phyloP scores from a whole-genome alignment of 23 red algal species.

The Gracilaria domingensis region DNA sequence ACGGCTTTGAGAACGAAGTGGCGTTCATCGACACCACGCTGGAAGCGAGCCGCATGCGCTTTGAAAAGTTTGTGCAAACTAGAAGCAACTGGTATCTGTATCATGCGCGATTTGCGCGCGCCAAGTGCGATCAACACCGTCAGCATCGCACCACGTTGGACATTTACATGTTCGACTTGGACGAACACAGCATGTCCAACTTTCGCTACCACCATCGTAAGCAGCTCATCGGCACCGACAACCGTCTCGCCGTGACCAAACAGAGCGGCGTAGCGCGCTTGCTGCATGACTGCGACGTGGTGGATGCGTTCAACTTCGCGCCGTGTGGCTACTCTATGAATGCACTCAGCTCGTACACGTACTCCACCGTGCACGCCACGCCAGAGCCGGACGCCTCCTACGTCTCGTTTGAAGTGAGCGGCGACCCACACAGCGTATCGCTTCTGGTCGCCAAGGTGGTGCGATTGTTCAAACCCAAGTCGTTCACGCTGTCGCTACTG shows the following conservation, averaged over 20 bases:
- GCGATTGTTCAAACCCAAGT: conserved; percentile 75
- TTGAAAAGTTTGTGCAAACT: conserved; percentile 28
- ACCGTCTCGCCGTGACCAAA: conserved; percentile 12
- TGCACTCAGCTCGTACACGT: conserved; percentile 59
- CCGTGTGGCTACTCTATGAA: conserved; percentile 99
- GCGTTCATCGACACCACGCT: conserved; percentile 70
- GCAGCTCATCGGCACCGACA: conserved; percentile 24
- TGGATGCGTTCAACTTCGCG: conserved; percentile 93
- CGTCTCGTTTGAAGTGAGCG: conserved; percentile 91
- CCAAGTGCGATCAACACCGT: neutral
- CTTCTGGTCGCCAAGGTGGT: conserved; percentile 57
- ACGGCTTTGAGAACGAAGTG: conserved; percentile 76
- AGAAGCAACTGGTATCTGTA: conserved; percentile 36
- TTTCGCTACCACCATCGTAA: conserved; percentile 30
- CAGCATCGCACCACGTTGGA: conserved; percentile 56
- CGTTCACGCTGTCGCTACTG: conserved; percentile 66
- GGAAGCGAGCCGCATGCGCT: conserved; percentile 7
- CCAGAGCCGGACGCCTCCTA: conserved; percentile 91
- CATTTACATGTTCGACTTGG: conserved; percentile 98
- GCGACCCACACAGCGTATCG: conserved; percentile 20
- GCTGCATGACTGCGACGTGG: conserved; percentile 30
- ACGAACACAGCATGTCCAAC: conserved; percentile 54
- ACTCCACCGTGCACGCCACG: conserved; percentile 94
- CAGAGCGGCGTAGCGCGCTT: conserved; percentile 31
- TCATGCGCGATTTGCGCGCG: conserved; percentile 69